These are phyloP conservation scores for Teratosphaeriaceae sp. DNA, from an alignment of 2,329 filamentous ascomycete species.

Conservation along the genomic window DNA sequence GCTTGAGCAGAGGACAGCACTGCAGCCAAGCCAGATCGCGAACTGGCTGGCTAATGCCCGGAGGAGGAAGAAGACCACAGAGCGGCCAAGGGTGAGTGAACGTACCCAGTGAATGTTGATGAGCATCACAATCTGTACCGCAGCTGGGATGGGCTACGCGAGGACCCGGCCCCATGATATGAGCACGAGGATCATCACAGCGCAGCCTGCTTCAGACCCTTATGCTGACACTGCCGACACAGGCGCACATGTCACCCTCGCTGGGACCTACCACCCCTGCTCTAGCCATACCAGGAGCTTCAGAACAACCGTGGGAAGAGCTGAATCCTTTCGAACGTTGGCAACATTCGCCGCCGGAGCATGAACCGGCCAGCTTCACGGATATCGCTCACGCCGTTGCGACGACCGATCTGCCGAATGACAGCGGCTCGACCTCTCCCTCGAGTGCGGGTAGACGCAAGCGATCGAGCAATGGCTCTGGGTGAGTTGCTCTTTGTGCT, in stretches of 20 bases:
- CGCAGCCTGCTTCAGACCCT: no score
- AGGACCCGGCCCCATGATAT: no score
- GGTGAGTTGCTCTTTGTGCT: slow-evolving; percentile 29
- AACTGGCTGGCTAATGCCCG: slow-evolving; percentile 55
- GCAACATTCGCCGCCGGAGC: slow-evolving; percentile 62
- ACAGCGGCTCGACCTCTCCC: slow-evolving; percentile 20
- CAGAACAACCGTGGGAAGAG: slow-evolving; percentile 33
- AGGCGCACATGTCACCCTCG: slow-evolving; percentile 52
- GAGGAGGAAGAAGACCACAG: slow-evolving; percentile 63
- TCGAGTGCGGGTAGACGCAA: slow-evolving; percentile 39
- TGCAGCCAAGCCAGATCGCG: slow-evolving; percentile 76
- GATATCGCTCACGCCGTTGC: slow-evolving; percentile 58
- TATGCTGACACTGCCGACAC: slow-evolving; percentile 37
- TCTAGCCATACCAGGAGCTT: slow-evolving; percentile 66
- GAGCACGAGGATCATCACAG: no score
- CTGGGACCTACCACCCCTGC: slow-evolving; percentile 55
- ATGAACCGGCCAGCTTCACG: slow-evolving; percentile 59
- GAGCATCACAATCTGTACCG: no score
- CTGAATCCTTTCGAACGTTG: slow-evolving; percentile 63
- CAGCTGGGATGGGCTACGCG: no score
- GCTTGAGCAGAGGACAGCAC: slow-evolving; percentile 69
- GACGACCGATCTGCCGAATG: slow-evolving; percentile 23
- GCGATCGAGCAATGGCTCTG: slow-evolving; percentile 44
- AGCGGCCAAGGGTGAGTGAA: slow-evolving; percentile 3
- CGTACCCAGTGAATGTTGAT: no score